Percentiles rank a stretch among this genome's conserved stretches.
phyloP scores from a whole-genome alignment of 495 filamentous ascomycete genomes.

The Aspergillus kassunensis region DNA sequence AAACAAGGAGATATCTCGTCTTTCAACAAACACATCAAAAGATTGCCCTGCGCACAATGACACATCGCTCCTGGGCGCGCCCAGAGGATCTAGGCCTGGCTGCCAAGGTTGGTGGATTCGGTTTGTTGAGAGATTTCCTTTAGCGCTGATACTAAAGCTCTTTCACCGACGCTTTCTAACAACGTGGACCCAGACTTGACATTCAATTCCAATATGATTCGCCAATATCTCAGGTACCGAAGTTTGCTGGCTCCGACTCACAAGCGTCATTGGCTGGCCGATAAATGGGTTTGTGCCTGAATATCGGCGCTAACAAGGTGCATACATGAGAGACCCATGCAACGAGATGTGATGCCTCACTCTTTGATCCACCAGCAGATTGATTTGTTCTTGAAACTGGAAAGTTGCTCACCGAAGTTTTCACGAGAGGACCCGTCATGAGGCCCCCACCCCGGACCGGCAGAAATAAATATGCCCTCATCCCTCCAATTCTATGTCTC shows the following conservation, averaged over 20 bases:
- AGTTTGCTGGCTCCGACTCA: not conserved
- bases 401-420: not conserved
- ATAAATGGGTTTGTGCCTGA: constrained; percentile 1
- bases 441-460: not conserved
- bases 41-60: not conserved
- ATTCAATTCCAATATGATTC: constrained; percentile 2
- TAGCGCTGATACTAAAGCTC: not conserved
- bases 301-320: constrained; percentile 3
- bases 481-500: not conserved
- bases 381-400: not conserved
- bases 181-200: not conserved
- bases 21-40: not conserved
- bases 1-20: not conserved
- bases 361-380: not conserved
- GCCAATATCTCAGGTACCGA: not conserved
- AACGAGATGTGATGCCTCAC: constrained; percentile 5
- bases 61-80: not conserved
- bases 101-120: not conserved
- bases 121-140: constrained; percentile 3
- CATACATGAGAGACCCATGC: constrained; percentile 1
- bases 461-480: not conserved
- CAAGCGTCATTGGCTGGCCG: not conserved
- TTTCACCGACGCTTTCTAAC: constrained; percentile 4
- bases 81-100: not conserved
- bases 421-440: not conserved